A percentile compares a stretch with the other conserved stretches of the same genome.
Evolutionary conservation across 768 basidiomycete species (phyloP).

Genomic region (Boletus reticulatus): DNA sequence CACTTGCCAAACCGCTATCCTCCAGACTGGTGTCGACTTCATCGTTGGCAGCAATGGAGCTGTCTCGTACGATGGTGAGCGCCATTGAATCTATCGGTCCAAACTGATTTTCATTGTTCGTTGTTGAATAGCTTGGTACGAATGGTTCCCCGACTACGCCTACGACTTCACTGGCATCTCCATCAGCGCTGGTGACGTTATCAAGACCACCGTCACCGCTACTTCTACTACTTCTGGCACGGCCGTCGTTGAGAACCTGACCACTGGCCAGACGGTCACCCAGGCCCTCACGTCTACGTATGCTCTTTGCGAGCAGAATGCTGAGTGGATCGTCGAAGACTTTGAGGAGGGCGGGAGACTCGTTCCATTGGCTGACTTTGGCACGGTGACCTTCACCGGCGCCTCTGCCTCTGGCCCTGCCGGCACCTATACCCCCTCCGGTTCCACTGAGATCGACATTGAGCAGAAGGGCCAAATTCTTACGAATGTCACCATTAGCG

Average conservation of each 20-base stretch:
- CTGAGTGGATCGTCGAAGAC: conserved; percentile 27
- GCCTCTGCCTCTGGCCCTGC: conserved; percentile 7
- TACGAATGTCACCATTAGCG: conserved; percentile 11
- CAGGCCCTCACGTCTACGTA: conserved; percentile 6
- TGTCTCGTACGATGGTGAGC: conserved; percentile 14
- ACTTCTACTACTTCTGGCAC: conserved; percentile 18
- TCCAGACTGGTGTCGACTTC: conserved; percentile 21
- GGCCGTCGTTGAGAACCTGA: conserved; percentile 19
- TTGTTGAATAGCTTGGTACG: conserved; percentile 20
- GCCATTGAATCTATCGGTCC: neutral
- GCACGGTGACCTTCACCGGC: conserved; percentile 16
- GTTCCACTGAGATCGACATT: conserved; percentile 12
- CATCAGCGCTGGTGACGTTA: conserved; percentile 15
- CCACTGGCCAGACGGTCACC: conserved; percentile 7
- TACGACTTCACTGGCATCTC: conserved; percentile 14
- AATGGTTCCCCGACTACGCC: conserved; percentile 19
- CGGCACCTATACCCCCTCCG: conserved; percentile 6
- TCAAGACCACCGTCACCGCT: conserved; percentile 15
- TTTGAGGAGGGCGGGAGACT: neutral
- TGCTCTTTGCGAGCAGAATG: conserved; percentile 16
- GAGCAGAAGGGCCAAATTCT: conserved; percentile 2
- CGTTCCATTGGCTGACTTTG: conserved; percentile 18
- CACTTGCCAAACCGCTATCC: conserved; percentile 8
- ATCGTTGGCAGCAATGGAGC: neutral
- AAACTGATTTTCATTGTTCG: neutral